Evolutionary conservation across 2,329 filamentous ascomycete species (phyloP).

Genomic region (Claviceps fusiformis): DNA sequence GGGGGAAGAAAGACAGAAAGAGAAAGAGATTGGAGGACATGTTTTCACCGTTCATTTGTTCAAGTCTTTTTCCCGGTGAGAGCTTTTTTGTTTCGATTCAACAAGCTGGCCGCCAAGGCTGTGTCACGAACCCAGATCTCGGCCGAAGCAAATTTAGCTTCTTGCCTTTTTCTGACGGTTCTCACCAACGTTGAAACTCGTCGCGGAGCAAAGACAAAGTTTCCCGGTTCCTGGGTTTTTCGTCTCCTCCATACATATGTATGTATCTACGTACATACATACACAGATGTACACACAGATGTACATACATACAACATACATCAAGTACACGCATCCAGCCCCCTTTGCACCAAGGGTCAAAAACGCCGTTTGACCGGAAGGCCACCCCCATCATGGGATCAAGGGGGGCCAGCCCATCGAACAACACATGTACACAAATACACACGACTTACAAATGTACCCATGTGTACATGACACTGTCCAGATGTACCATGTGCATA

Average conservation of each 20-base stretch:
- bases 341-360: too few species aligned
- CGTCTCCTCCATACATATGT: not conserved
- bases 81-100: not conserved
- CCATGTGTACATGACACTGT: not conserved
- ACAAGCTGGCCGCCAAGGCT: not conserved
- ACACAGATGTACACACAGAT: too few species aligned
- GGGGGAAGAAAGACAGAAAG: not conserved
- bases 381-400: too few species aligned
- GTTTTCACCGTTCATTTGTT: too few species aligned
- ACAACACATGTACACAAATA: too few species aligned
- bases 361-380: too few species aligned
- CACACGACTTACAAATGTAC: too few species aligned
- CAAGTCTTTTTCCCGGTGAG: not conserved
- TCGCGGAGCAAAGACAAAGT: not conserved
- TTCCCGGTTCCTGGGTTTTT: not conserved
- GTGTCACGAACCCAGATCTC: not conserved
- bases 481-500: not conserved
- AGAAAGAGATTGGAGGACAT: not conserved
- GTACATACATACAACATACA: not conserved
- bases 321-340: too few species aligned
- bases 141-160: not conserved
- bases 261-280: not conserved
- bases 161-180: not conserved
- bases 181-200: not conserved
- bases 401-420: too few species aligned